Base-by-base conservation (phyloP, 352 stramenopile species). In the Globisporangium irregulare region DNA sequence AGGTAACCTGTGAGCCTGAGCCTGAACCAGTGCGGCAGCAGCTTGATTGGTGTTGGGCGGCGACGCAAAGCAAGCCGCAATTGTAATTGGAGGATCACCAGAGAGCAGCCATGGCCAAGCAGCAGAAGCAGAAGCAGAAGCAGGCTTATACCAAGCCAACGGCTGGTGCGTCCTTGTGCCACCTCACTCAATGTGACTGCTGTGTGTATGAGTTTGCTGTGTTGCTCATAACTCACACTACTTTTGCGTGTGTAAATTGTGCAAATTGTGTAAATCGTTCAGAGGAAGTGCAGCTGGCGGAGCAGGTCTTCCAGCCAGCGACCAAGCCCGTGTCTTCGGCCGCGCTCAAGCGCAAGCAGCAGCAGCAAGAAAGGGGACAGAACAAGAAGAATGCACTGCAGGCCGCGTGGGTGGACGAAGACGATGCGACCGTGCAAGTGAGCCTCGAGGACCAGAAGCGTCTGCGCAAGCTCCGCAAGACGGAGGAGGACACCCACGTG, bases 331-430 rank as follows among this genome's bases (percentile, higher is more conserved):
- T 60, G 55, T 27, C 54, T 18, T 10, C 29, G 29, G 56, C 56
- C 29, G 56, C 43, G 41, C 59, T 32, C 53, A 81, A 81, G 69
- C 73, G 84, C 57, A 80, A 83, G 50, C 61, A 75, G n/a, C 54
- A 66, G 64, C 71, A 62, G 64, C 63, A 59, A 38, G 77, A 76
- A 66, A 70, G 70, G 64, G 51, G 51, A 22, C 43, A 71, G 6
- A 60, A 53, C 36, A 62, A 69, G 32, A 67, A 59, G 18, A 60
- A 51, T 2, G 72, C 74, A 27, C 60, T 86, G 12, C 77, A 88
- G 53, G 74, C 84, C 0, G 91, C 87, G 20, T 97, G 91, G 91
- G 79, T 93, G 53, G 91, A 97, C 74, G 90, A 97, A 8, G 91
- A 97, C 62, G 91, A 97, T 65, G 79, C 78, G 7, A 68, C 83